phyloP scores from a whole-genome alignment of 2,329 filamentous ascomycete genomes.

The Trichoderma sp. region DNA sequence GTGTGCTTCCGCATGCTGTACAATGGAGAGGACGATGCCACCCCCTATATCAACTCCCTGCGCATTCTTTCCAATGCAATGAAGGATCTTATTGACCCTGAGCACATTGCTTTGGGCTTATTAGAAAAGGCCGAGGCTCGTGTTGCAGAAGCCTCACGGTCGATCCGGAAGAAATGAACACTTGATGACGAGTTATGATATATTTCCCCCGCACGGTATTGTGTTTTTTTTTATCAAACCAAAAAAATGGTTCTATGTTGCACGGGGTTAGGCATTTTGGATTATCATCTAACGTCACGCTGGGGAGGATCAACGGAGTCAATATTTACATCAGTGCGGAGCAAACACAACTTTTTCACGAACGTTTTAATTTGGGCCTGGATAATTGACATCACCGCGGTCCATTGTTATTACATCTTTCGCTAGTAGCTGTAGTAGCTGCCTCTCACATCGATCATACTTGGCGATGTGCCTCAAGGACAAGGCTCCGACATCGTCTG shows the following conservation, averaged over 20 bases:
- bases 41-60: neutral
- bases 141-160: neutral
- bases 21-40: neutral
- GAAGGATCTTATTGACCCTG: neutral
- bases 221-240: neutral
- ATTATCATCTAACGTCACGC: neutral
- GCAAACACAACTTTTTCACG: neutral
- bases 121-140: neutral
- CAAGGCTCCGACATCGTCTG: neutral
- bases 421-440: neutral
- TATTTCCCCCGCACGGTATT: neutral
- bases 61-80: conserved; percentile 3
- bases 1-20: conserved; percentile 15
- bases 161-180: neutral
- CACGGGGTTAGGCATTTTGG: neutral
- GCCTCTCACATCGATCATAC: neutral
- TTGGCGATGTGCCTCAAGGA: neutral
- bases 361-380: neutral
- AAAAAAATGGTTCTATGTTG: too few species aligned
- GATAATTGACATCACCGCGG: neutral
- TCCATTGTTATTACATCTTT: neutral
- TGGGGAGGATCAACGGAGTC: neutral
- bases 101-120: neutral
- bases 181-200: neutral
- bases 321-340: neutral